phyloP scores from a whole-genome alignment of 768 basidiomycete species.

The Lactifluus subvellereus region DNA sequence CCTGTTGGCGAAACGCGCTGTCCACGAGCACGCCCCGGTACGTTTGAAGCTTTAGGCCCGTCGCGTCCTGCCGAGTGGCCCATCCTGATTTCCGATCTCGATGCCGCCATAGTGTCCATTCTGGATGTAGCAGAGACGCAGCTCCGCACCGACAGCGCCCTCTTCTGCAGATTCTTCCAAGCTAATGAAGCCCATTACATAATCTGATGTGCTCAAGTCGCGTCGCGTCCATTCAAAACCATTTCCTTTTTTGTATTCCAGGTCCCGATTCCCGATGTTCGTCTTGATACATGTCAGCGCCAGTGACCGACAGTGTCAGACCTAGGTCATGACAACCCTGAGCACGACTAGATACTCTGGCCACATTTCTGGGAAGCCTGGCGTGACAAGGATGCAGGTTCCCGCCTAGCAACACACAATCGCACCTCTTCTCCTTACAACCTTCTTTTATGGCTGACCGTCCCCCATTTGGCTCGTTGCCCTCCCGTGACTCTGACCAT shows the following conservation, averaged over 20 bases:
- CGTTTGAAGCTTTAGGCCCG: constrained; percentile 53
- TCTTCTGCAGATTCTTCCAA: constrained; percentile 50
- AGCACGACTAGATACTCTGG: no score
- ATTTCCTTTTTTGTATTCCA: no score
- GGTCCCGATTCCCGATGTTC: no score
- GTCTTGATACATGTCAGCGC: no score
- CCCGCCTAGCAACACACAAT: background rate
- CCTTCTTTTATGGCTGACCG: constrained; percentile 27
- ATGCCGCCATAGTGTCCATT: constrained; percentile 78
- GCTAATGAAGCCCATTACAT: no score
- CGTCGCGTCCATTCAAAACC: no score
- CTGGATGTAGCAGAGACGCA: constrained; percentile 70
- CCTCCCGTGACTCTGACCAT: constrained; percentile 48
- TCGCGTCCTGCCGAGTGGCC: constrained; percentile 57
- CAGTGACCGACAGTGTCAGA: no score
- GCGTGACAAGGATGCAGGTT: background rate
- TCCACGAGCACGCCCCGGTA: constrained; percentile 58
- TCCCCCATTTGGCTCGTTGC: constrained; percentile 28
- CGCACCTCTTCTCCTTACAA: background rate
- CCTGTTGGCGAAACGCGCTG: constrained; percentile 51
- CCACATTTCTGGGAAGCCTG: no score
- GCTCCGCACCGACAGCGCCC: constrained; percentile 47
- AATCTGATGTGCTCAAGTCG: no score
- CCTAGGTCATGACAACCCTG: no score
- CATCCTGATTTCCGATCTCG: constrained; percentile 73